phyloP scores from a whole-genome alignment of 1,139 yeast genomes.

The Debaryomyces udenii region DNA sequence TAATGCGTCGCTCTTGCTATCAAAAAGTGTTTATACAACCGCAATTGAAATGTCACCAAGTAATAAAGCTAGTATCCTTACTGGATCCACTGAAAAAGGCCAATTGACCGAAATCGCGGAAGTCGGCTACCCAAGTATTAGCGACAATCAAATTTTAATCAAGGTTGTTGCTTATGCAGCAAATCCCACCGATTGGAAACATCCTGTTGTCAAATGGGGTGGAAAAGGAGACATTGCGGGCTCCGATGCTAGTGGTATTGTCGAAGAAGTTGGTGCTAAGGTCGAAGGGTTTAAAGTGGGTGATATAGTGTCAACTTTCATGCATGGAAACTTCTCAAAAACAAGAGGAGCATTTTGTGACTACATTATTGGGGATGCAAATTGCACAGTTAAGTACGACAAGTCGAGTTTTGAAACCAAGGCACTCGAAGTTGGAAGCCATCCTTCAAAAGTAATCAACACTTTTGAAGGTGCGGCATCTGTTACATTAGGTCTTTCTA shows the following conservation, averaged over 20 bases:
- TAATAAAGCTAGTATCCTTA: conserved; percentile 31
- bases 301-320: conserved; percentile 30
- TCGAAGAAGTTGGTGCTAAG: conserved; percentile 54
- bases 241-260: conserved; percentile 64
- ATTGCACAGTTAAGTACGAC: conserved; percentile 34
- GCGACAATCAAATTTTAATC: conserved; percentile 50
- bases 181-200: conserved; percentile 81
- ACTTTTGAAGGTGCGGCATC: conserved; percentile 68
- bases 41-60: neutral
- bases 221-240: conserved; percentile 55
- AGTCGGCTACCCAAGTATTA: conserved; percentile 40
- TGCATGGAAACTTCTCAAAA: conserved; percentile 31
- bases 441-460: conserved; percentile 38
- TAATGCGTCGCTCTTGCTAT: too few relatives aligned
- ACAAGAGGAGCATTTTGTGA: conserved; percentile 64
- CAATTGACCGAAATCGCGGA: conserved; percentile 25
- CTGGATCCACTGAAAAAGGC: conserved; percentile 25
- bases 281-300: conserved; percentile 59
- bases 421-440: conserved; percentile 20
- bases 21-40: too few relatives aligned
- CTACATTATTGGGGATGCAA: conserved; percentile 47
- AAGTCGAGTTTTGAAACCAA: conserved; percentile 13
- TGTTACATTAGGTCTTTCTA: conserved; percentile 53
- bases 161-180: conserved; percentile 62
- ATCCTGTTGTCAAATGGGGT: conserved; percentile 29